Conservation (phyloP, 495 filamentous ascomycete genomes). For the Baudoinia panamericana region DNA sequence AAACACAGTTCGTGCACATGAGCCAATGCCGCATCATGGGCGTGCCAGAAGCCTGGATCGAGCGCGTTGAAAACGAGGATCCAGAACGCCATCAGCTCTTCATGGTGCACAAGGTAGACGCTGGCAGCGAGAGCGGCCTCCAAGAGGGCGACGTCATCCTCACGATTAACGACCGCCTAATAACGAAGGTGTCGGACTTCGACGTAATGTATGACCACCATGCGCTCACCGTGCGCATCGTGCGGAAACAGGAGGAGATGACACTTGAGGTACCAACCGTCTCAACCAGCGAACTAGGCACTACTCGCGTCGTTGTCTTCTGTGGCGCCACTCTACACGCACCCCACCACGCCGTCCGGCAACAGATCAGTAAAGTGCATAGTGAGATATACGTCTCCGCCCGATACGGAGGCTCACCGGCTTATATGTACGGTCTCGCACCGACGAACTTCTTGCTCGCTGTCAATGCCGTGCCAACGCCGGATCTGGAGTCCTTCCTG, state of each 20-base stretch:
- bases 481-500: constrained; percentile 67
- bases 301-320: constrained; percentile 79
- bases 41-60: constrained; percentile 88
- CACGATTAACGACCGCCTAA: constrained; percentile 76
- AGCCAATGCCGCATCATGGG: constrained; percentile 97
- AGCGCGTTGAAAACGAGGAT: constrained; percentile 72
- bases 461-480: constrained; percentile 77
- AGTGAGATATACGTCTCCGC: constrained; percentile 94
- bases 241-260: constrained; percentile 76
- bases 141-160: constrained; percentile 89
- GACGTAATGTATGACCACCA: constrained; percentile 94
- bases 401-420: constrained; percentile 57
- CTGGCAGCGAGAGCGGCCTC: constrained; percentile 49
- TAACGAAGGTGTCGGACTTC: constrained; percentile 82
- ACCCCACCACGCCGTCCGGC: constrained; percentile 89
- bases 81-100: constrained; percentile 90
- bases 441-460: constrained; percentile 96
- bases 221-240: constrained; percentile 65
- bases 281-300: constrained; percentile 80
- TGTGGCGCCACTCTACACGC: constrained; percentile 81
- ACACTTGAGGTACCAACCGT: constrained; percentile 70
- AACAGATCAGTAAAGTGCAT: constrained; percentile 94
- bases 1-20: constrained; percentile 93
- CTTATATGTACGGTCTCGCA: constrained; percentile 83
- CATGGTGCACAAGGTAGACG: constrained; percentile 91